These are phyloP conservation scores for Globisporangium abappressorium DNA, from an alignment of 352 stramenopile genomes.

Conservation along the genomic window DNA sequence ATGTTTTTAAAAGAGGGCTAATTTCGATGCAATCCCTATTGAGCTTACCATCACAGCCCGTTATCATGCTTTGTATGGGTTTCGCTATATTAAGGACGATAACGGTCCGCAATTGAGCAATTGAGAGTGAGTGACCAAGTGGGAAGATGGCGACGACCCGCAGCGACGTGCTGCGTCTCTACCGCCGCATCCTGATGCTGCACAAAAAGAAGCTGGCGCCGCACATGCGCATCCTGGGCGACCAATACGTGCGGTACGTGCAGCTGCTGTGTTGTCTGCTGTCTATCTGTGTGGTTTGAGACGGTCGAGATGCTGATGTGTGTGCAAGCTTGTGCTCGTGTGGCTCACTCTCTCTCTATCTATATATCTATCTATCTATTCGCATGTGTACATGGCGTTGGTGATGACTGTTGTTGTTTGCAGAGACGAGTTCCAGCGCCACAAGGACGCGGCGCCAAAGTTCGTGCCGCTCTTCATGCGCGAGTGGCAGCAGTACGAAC, in stretches of 20 bases:
- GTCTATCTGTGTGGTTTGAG: background rate
- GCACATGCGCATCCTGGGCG: constrained; percentile 79
- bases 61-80: no score
- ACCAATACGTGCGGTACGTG: constrained; percentile 73
- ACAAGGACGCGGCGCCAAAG: constrained; percentile 73
- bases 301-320: background rate
- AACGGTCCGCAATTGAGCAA: background rate
- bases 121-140: background rate
- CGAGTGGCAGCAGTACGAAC: constrained; percentile 78
- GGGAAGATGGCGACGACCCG: constrained; percentile 27
- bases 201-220: constrained; percentile 70
- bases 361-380: background rate
- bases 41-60: no score
- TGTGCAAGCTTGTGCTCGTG: background rate
- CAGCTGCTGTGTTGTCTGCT: background rate
- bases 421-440: constrained; percentile 81
- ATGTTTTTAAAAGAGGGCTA: no score
- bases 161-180: constrained; percentile 59
- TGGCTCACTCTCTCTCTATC: background rate
- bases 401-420: background rate
- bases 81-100: no score
- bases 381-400: background rate
- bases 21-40: no score
- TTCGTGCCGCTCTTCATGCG: constrained; percentile 75
- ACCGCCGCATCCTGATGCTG: constrained; percentile 76